Evolutionary conservation across 345 rosid genomes (phyloP).

Genomic region (Salix dunnii): DNA sequence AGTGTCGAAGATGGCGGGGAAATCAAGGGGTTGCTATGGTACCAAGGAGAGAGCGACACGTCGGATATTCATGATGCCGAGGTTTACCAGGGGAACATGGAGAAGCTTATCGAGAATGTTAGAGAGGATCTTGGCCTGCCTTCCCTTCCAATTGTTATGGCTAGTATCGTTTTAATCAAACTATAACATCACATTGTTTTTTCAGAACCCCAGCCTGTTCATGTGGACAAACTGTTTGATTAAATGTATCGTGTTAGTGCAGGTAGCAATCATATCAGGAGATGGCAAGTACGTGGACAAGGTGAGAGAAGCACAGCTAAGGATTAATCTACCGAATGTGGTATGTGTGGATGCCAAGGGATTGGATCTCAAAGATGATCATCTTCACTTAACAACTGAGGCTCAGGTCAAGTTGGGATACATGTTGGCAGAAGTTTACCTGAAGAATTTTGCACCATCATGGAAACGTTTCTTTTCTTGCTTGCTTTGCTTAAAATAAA

Average conservation of each 20-base stretch:
- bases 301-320: slow-evolving; percentile 72
- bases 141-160: slow-evolving; percentile 78
- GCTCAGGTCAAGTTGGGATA: slow-evolving; percentile 69
- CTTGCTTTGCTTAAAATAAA: background rate
- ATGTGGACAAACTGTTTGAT: background rate
- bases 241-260: background rate
- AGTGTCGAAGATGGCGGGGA: slow-evolving; percentile 56
- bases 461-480: background rate
- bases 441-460: slow-evolving; percentile 28
- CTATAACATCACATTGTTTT: background rate
- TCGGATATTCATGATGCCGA: slow-evolving; percentile 48
- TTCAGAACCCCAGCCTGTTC: no score
- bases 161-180: background rate
- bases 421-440: slow-evolving; percentile 67
- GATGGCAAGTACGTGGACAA: slow-evolving; percentile 56
- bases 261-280: slow-evolving; percentile 86
- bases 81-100: slow-evolving; percentile 59
- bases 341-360: slow-evolving; percentile 79
- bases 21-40: slow-evolving; percentile 79
- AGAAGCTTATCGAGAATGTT: slow-evolving; percentile 45
- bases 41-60: slow-evolving; percentile 91
- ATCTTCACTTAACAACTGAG: slow-evolving; percentile 71
- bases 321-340: slow-evolving; percentile 50
- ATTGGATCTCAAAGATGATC: slow-evolving; percentile 54
- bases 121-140: slow-evolving; percentile 67